phyloP scores from a whole-genome alignment of 73 alveolate species.

The Tetrahymena borealis region DNA sequence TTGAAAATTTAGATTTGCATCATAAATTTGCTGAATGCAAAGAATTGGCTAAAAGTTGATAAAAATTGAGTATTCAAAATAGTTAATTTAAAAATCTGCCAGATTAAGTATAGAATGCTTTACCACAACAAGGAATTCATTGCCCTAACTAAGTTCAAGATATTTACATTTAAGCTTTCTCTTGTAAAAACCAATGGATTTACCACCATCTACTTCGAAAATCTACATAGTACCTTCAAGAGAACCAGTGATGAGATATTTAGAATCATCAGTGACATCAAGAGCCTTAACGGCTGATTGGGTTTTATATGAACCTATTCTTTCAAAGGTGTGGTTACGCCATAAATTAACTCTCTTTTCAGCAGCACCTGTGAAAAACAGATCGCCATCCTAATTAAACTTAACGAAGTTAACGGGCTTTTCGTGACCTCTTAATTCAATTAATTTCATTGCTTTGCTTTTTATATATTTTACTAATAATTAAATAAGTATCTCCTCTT shows the following conservation, averaged over 20 bases:
- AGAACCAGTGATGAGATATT: conserved; percentile 72
- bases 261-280: conserved; percentile 72
- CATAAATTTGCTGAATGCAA: background rate
- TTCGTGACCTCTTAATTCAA: conserved; percentile 76
- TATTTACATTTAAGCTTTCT: background rate
- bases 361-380: conserved; percentile 78
- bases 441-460: conserved; percentile 63
- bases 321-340: conserved; percentile 72
- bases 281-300: conserved; percentile 80
- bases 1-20: background rate
- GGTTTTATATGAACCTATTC: conserved; percentile 76
- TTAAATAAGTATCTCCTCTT: background rate
- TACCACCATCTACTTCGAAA: conserved; percentile 35
- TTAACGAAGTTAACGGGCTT: conserved; percentile 75
- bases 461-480: background rate
- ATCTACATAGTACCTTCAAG: conserved; percentile 38
- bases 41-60: no score
- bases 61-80: no score
- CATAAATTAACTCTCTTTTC: conserved; percentile 74
- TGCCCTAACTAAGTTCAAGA: background rate
- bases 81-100: no score
- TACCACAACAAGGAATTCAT: background rate
- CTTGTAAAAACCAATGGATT: conserved; percentile 17
- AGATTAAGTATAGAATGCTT: no score
- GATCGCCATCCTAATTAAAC: conserved; percentile 84